Conservation (phyloP, 2,329 filamentous ascomycete species). For the Trichoderma atrobrunneum region DNA sequence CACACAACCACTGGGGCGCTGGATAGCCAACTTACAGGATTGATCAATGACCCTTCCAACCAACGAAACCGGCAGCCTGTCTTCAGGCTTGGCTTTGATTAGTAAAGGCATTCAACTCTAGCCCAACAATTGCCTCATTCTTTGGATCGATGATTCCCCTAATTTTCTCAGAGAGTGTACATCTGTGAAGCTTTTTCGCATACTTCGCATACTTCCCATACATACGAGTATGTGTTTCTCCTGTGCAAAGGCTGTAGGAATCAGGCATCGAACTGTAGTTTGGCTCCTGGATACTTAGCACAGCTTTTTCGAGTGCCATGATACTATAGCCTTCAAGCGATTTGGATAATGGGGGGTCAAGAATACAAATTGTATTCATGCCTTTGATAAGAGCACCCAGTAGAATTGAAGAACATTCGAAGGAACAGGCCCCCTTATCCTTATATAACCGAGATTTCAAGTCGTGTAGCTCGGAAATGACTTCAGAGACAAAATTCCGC, state of each 20-base stretch:
- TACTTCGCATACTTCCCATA: no score
- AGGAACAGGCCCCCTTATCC: not conserved
- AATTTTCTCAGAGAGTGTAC: not conserved
- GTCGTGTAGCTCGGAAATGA: not conserved
- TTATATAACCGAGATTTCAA: not conserved
- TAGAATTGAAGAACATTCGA: not conserved
- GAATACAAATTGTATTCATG: not conserved
- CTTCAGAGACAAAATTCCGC: not conserved
- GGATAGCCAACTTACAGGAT: no score
- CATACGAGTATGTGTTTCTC: not conserved
- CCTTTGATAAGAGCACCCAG: constrained; percentile 4
- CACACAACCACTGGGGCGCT: no score
- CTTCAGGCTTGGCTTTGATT: not conserved
- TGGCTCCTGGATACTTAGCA: not conserved
- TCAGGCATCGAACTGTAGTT: not conserved
- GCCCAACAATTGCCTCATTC: not conserved
- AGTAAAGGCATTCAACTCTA: not conserved
- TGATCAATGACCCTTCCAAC: no score
- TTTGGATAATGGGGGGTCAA: not conserved
- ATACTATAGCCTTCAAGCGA: not conserved
- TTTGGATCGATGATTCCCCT: not conserved
- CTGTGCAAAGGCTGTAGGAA: not conserved
- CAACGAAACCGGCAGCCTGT: no score
- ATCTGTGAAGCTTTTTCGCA: not conserved
- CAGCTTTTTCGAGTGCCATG: not conserved